phyloP scores from a whole-genome alignment of 306 rosid genomes.

The Crotalaria pallida region DNA sequence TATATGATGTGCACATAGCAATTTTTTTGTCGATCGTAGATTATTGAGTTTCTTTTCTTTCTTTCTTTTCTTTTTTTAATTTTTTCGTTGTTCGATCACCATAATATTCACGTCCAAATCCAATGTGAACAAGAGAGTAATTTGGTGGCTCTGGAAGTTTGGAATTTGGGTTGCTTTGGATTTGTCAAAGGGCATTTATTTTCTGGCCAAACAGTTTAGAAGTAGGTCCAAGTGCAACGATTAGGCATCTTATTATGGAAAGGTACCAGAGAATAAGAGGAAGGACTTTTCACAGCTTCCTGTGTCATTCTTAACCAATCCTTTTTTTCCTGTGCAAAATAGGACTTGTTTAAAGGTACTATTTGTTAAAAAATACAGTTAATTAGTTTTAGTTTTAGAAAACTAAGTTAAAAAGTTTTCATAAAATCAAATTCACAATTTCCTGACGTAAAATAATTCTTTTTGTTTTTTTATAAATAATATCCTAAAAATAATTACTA shows the following conservation, averaged over 20 bases:
- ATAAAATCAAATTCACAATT: too few relatives aligned
- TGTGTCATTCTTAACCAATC: not conserved
- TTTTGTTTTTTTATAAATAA: too few relatives aligned
- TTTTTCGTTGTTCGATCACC: not conserved
- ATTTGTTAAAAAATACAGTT: too few relatives aligned
- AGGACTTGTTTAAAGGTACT: not conserved
- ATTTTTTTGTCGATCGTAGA: too few relatives aligned
- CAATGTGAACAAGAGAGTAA: not conserved
- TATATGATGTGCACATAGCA: too few relatives aligned
- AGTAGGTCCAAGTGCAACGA: not conserved
- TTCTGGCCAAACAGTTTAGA: not conserved
- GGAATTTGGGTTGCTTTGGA: not conserved
- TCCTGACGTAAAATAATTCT: too few relatives aligned
- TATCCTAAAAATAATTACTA: too few relatives aligned
- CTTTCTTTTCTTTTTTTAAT: too few relatives aligned
- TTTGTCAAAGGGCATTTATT: not conserved
- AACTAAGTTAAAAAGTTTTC: too few relatives aligned
- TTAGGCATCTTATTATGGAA: not conserved
- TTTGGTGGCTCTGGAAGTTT: not conserved
- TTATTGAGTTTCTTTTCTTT: not conserved
- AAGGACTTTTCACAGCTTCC: not conserved
- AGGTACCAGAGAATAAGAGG: not conserved
- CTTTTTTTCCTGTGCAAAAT: not conserved
- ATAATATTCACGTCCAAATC: not conserved
- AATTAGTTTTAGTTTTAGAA: too few relatives aligned